Evolutionary conservation across 1,284 basidiomycete species (phyloP).

Genomic region (Rhodofomes roseus): DNA sequence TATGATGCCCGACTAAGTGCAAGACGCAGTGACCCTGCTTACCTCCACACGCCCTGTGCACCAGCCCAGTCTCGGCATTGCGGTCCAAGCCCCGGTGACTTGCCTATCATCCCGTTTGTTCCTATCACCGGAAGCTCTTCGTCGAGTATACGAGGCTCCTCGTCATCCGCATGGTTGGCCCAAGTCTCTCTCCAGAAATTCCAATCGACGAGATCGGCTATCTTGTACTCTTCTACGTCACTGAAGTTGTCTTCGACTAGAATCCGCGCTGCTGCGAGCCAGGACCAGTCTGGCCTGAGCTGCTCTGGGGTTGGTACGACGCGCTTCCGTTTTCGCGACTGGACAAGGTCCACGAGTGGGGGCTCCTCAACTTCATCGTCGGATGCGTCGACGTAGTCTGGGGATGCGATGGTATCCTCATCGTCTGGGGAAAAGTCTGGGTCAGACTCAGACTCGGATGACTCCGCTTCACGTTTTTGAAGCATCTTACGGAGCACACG

Average conservation of each 20-base stretch:
- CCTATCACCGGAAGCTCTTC: not conserved
- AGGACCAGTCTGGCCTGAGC: conserved; percentile 25
- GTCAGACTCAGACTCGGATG: not conserved
- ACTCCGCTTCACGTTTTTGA: not conserved
- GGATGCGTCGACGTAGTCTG: not conserved
- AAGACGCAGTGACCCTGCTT: conserved; percentile 11
- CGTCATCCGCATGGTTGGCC: not conserved
- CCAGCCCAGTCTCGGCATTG: conserved; percentile 48
- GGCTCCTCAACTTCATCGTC: conserved; percentile 1
- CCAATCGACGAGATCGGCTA: not conserved
- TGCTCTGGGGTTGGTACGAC: conserved; percentile 12
- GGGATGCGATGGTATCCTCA: not conserved
- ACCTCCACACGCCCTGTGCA: conserved; percentile 52
- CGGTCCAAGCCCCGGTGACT: not conserved
- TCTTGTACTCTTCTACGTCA: not conserved
- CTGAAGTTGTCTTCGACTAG: conserved; percentile 19
- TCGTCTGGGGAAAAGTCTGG: conserved; percentile 8
- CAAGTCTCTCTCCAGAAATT: conserved; percentile 2
- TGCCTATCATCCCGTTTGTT: conserved; percentile 10
- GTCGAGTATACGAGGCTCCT: not conserved
- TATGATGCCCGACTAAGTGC: not conserved
- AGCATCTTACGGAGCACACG: not conserved
- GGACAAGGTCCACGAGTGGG: not conserved
- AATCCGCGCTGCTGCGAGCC: conserved; percentile 25
- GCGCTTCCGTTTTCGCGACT: conserved; percentile 4